Evolutionary conservation across 1,284 basidiomycete genomes (phyloP).

Genomic region (Leccinum solheimii): DNA sequence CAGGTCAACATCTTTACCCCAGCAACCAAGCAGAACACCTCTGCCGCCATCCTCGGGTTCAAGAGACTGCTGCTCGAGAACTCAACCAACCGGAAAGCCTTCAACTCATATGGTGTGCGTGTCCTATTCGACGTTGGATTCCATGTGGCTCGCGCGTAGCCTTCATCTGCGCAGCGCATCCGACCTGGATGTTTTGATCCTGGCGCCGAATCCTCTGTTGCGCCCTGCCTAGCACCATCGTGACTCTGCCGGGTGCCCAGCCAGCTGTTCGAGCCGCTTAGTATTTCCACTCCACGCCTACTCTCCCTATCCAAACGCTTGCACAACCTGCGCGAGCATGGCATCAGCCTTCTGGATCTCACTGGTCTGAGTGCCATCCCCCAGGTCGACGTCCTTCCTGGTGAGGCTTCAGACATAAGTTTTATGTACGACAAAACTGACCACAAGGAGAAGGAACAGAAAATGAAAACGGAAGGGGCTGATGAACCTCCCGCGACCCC

Average conservation of each 20-base stretch:
- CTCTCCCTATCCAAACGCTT: slow-evolving; percentile 10
- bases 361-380: too few relatives aligned
- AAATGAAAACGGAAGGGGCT: too few relatives aligned
- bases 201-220: slow-evolving; percentile 78
- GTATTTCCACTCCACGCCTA: slow-evolving; percentile 73
- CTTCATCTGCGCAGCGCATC: slow-evolving; percentile 64
- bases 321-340: too few relatives aligned
- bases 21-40: slow-evolving; percentile 73
- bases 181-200: slow-evolving; percentile 87
- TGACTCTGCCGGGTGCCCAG: slow-evolving; percentile 37
- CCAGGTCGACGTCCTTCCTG: too few relatives aligned
- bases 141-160: slow-evolving; percentile 20
- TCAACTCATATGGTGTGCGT: slow-evolving; percentile 93
- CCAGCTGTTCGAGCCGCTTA: slow-evolving; percentile 79
- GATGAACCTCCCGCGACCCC: slow-evolving; percentile 40
- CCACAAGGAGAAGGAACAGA: too few relatives aligned
- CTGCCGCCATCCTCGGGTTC: slow-evolving; percentile 73
- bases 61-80: slow-evolving; percentile 92
- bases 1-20: slow-evolving; percentile 83
- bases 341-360: too few relatives aligned
- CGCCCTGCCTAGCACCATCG: too few relatives aligned
- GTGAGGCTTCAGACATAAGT: too few relatives aligned
- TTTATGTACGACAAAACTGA: too few relatives aligned
- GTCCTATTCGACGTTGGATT: slow-evolving; percentile 2
- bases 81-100: slow-evolving; percentile 97